These are phyloP conservation scores for Jasminum sambac DNA, from an alignment of 257 asterid genomes.

Conservation along the genomic window DNA sequence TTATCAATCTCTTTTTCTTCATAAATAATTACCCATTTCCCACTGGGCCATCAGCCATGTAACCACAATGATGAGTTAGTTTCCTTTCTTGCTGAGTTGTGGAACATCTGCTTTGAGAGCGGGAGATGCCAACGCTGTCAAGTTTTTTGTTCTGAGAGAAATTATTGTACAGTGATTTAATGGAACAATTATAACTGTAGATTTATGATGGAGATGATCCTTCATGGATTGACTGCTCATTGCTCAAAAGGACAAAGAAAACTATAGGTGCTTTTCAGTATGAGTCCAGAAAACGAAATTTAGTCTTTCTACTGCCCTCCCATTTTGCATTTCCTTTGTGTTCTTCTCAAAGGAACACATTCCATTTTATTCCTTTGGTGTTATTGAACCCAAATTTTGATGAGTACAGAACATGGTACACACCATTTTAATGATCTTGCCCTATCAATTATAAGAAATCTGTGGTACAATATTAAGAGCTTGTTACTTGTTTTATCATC, in stretches of 20 bases:
- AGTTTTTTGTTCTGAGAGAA: neutral
- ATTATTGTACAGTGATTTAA: neutral
- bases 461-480: neutral
- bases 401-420: neutral
- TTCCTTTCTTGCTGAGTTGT: slow-evolving; percentile 8
- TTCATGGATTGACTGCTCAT: neutral
- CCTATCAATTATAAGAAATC: neutral
- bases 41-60: neutral
- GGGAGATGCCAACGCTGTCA: slow-evolving; percentile 5
- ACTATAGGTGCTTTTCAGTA: neutral
- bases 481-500: neutral
- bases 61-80: neutral
- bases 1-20: too few species aligned
- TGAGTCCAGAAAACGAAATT: neutral
- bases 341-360: neutral
- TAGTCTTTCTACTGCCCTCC: neutral
- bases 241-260: neutral
- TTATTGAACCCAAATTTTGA: neutral
- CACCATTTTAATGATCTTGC: neutral
- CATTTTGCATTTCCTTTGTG: neutral
- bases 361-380: neutral
- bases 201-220: slow-evolving; percentile 2
- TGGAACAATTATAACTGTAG: neutral
- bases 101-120: slow-evolving; percentile 2
- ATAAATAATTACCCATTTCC: neutral